Evolutionary conservation across 352 stramenopile species (phyloP).

Genomic region (Phytophthora tentaculata): DNA sequence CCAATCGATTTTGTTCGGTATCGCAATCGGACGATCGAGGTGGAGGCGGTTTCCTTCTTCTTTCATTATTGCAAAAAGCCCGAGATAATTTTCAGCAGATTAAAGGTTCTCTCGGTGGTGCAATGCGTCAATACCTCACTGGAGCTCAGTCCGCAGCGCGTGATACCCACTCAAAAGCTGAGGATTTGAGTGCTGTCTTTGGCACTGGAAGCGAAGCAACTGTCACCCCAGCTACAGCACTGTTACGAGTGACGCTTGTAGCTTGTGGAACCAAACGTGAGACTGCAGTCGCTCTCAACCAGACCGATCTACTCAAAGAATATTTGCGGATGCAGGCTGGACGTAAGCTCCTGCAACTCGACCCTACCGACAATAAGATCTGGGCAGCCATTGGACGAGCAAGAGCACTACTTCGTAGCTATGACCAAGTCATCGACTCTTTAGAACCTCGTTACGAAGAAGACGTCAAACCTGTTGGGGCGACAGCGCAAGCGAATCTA

Average conservation of each 20-base stretch:
- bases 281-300: conserved; percentile 24
- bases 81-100: conserved; percentile 31
- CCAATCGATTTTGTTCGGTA: conserved; percentile 37
- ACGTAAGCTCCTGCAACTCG: conserved; percentile 41
- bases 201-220: background rate
- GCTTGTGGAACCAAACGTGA: conserved; percentile 51
- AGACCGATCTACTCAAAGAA: conserved; percentile 45
- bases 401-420: conserved; percentile 27
- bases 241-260: conserved; percentile 41
- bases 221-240: conserved; percentile 12
- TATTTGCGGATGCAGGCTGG: conserved; percentile 41
- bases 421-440: background rate
- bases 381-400: conserved; percentile 33
- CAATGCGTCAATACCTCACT: conserved; percentile 60
- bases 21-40: conserved; percentile 24
- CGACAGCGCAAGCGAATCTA: conserved; percentile 3
- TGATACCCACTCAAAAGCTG: conserved; percentile 1
- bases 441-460: conserved; percentile 12
- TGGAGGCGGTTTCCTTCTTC: conserved; percentile 57
- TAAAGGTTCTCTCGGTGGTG: conserved; percentile 44
- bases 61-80: conserved; percentile 34
- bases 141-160: conserved; percentile 43
- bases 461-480: background rate
- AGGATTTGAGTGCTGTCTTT: conserved; percentile 18
- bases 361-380: conserved; percentile 31